A percentile compares a stretch with the other conserved stretches of the same genome.
phyloP scores from a whole-genome alignment of 2,329 filamentous ascomycete genomes.

The Fusarium sp. region DNA sequence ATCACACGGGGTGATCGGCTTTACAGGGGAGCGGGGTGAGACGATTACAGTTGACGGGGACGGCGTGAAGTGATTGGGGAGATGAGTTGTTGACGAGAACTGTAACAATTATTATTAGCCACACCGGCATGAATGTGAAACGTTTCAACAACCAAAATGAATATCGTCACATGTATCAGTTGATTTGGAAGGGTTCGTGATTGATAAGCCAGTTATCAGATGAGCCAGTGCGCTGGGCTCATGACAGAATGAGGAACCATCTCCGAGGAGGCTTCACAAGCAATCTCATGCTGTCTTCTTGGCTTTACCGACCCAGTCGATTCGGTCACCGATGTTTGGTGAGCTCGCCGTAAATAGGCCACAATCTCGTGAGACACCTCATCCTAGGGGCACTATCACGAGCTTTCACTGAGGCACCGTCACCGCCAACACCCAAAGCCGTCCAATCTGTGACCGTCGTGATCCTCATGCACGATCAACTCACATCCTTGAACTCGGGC shows the following conservation, averaged over 20 bases:
- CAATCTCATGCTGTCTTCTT: not conserved
- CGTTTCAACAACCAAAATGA: slow-evolving; percentile 4
- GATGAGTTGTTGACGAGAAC: slow-evolving; percentile 28
- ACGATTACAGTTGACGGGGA: slow-evolving; percentile 18
- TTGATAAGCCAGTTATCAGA: slow-evolving; percentile 24
- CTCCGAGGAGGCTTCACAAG: slow-evolving; percentile 8
- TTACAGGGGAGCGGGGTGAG: slow-evolving; percentile 19
- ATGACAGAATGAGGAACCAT: not conserved
- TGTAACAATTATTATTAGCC: slow-evolving; percentile 37
- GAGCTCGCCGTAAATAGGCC: not conserved
- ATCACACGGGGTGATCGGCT: slow-evolving; percentile 31
- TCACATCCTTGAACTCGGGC: not conserved
- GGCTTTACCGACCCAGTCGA: not conserved
- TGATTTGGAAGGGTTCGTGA: slow-evolving; percentile 4
- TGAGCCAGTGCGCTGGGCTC: slow-evolving; percentile 1
- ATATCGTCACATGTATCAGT: not conserved
- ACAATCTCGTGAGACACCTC: not conserved
- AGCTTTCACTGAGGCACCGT: not conserved
- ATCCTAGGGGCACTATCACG: slow-evolving; percentile 1
- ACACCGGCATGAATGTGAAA: slow-evolving; percentile 35
- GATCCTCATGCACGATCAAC: not conserved
- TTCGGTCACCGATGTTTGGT: not conserved
- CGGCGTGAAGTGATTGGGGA: slow-evolving; percentile 3
- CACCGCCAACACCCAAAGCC: not conserved
- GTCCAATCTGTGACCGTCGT: not conserved